phyloP scores from a whole-genome alignment of 2,329 filamentous ascomycete species.

The Scedosporium aurantiacum region DNA sequence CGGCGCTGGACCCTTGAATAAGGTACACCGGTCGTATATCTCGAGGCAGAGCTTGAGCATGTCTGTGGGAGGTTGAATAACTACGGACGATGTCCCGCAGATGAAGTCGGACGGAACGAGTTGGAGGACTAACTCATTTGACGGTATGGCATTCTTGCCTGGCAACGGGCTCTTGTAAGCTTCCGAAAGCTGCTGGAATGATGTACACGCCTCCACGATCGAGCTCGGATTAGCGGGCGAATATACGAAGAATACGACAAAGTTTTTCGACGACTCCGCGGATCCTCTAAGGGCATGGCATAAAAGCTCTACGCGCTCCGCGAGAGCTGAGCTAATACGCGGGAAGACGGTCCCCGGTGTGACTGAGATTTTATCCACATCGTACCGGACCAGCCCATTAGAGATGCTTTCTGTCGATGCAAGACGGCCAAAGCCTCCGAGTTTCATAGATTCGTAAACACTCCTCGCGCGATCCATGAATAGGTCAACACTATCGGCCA shows the following conservation, averaged over 20 bases:
- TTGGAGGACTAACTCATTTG: conserved; percentile 65
- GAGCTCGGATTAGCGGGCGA: conserved; percentile 50
- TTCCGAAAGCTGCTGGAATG: conserved; percentile 64
- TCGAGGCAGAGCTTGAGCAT: conserved; percentile 58
- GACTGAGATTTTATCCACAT: conserved; percentile 25
- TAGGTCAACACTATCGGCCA: conserved; percentile 46
- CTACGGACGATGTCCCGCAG: conserved; percentile 49
- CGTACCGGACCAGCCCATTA: conserved; percentile 38
- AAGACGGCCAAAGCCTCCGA: conserved; percentile 53
- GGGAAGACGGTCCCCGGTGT: conserved; percentile 7
- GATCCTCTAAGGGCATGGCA: conserved; percentile 33
- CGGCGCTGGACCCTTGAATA: conserved; percentile 44
- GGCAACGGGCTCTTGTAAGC: conserved; percentile 33
- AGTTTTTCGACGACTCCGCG: conserved; percentile 39
- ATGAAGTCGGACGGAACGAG: conserved; percentile 60
- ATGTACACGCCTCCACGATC: conserved; percentile 59
- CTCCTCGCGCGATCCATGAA: conserved; percentile 60
- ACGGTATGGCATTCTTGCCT: conserved; percentile 26
- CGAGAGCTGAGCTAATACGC: conserved; percentile 22
- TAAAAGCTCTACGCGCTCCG: conserved; percentile 37
- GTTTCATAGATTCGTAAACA: conserved; percentile 61
- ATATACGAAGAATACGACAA: conserved; percentile 70
- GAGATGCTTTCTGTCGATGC: conserved; percentile 29
- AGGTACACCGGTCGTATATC: conserved; percentile 64
- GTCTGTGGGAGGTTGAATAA: conserved; percentile 49